Evolutionary conservation across 495 filamentous ascomycete species (phyloP).

Genomic region (Letharia columbiana): DNA sequence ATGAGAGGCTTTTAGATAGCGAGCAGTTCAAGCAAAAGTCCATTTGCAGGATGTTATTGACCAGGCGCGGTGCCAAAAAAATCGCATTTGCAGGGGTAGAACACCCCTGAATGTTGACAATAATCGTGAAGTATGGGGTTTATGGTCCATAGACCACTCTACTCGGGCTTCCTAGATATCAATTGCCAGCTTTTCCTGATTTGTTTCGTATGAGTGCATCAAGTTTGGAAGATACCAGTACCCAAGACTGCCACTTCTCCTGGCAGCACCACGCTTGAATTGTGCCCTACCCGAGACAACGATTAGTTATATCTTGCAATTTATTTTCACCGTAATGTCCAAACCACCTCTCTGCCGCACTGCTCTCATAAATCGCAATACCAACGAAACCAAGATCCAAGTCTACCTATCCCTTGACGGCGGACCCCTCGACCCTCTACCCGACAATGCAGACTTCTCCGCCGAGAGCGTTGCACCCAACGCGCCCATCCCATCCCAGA

Average conservation of each 20-base stretch:
- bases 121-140: neutral
- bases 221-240: neutral
- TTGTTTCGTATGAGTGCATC: neutral
- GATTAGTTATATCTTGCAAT: neutral
- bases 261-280: neutral
- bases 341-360: conserved; percentile 43
- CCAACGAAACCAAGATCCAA: conserved; percentile 95
- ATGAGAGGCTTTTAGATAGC: neutral
- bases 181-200: neutral
- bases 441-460: conserved; percentile 42
- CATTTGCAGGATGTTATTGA: neutral
- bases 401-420: conserved; percentile 89
- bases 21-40: neutral
- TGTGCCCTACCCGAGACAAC: neutral
- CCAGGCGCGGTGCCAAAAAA: neutral
- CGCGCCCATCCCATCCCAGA: conserved; percentile 78
- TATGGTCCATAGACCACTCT: neutral
- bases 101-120: neutral
- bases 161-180: too few relatives aligned
- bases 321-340: conserved; percentile 5
- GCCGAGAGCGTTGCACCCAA: conserved; percentile 47
- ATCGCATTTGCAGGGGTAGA: neutral
- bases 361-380: conserved; percentile 69
- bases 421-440: conserved; percentile 56
- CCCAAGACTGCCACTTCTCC: neutral